These are phyloP conservation scores for Sclerotiophoma versabilis DNA, from an alignment of 2,329 filamentous ascomycete species.

Conservation along the genomic window DNA sequence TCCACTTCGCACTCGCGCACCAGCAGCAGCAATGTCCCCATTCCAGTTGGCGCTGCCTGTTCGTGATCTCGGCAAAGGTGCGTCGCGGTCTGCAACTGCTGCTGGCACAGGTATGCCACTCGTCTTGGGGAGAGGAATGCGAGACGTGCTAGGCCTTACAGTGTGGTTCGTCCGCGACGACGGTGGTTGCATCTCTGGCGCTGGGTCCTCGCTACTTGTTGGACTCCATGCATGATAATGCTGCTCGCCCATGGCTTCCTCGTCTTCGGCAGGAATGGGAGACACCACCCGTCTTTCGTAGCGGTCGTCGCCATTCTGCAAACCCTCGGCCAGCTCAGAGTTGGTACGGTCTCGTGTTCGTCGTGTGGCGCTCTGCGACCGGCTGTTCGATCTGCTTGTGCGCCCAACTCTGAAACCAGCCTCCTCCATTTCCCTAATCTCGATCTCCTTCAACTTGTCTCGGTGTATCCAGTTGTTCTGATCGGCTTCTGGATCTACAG, in stretches of 20 bases:
- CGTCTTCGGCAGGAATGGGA: constrained; percentile 53
- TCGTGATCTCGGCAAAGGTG: constrained; percentile 67
- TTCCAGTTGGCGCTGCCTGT: constrained; percentile 64
- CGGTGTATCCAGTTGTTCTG: constrained; percentile 84
- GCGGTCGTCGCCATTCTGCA: constrained; percentile 37
- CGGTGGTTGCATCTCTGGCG: constrained; percentile 58
- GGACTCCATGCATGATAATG: constrained; percentile 68
- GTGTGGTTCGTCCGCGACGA: constrained; percentile 59
- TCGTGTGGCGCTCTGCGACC: constrained; percentile 42
- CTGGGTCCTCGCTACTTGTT: constrained; percentile 78
- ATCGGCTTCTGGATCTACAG: constrained; percentile 51
- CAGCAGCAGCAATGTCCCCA: constrained; percentile 67
- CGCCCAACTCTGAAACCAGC: constrained; percentile 71
- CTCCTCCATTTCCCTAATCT: constrained; percentile 80
- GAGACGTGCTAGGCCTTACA: constrained; percentile 65
- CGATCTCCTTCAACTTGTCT: constrained; percentile 82
- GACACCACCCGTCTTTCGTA: constrained; percentile 44
- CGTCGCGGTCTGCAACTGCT: constrained; percentile 76
- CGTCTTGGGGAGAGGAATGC: constrained; percentile 84
- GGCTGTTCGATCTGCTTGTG: constrained; percentile 47
- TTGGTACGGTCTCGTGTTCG: constrained; percentile 40
- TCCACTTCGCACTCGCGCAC: constrained; percentile 72
- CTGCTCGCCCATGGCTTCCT: constrained; percentile 41
- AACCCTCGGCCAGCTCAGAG: constrained; percentile 38
- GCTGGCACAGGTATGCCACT: constrained; percentile 79